These are phyloP conservation scores for Phyllosticta citribraziliensis DNA, from an alignment of 2,329 filamentous ascomycete genomes.

Conservation along the genomic window DNA sequence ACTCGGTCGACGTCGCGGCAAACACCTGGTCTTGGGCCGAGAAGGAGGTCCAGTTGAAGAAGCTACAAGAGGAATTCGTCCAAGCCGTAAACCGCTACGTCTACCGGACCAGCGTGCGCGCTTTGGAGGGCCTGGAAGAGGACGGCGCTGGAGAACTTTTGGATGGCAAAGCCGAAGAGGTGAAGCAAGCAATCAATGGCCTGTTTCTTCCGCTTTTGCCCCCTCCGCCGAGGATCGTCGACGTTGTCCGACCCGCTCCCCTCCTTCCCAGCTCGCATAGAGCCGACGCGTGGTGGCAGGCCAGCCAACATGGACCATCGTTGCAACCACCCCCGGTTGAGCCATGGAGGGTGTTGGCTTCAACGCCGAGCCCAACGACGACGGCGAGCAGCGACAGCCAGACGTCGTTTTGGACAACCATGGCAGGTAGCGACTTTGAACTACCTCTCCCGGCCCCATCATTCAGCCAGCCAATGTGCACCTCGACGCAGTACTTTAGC, in stretches of 20 bases:
- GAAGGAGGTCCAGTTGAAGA: slow-evolving; percentile 93
- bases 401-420: slow-evolving; percentile 67
- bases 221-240: slow-evolving; percentile 78
- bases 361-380: slow-evolving; percentile 63
- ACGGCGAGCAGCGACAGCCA: slow-evolving; percentile 64
- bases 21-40: slow-evolving; percentile 91
- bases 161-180: slow-evolving; percentile 82
- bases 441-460: slow-evolving; percentile 70
- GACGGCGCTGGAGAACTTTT: slow-evolving; percentile 91
- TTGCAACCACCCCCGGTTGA: slow-evolving; percentile 65
- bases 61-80: slow-evolving; percentile 91
- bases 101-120: slow-evolving; percentile 77
- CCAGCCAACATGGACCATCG: slow-evolving; percentile 50
- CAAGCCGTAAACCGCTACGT: slow-evolving; percentile 97
- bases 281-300: slow-evolving; percentile 71
- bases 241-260: slow-evolving; percentile 77
- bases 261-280: slow-evolving; percentile 74
- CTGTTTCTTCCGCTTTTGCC: slow-evolving; percentile 80
- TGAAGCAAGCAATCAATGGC: slow-evolving; percentile 75
- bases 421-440: slow-evolving; percentile 61
- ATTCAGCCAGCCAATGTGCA: slow-evolving; percentile 68
- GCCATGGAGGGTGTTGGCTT: slow-evolving; percentile 82
- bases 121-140: slow-evolving; percentile 91
- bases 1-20: slow-evolving; percentile 81
- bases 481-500: slow-evolving; percentile 66